Evolutionary conservation across 192 early-diverging fungal species (phyloP).

Genomic region (Podila minutissima): DNA sequence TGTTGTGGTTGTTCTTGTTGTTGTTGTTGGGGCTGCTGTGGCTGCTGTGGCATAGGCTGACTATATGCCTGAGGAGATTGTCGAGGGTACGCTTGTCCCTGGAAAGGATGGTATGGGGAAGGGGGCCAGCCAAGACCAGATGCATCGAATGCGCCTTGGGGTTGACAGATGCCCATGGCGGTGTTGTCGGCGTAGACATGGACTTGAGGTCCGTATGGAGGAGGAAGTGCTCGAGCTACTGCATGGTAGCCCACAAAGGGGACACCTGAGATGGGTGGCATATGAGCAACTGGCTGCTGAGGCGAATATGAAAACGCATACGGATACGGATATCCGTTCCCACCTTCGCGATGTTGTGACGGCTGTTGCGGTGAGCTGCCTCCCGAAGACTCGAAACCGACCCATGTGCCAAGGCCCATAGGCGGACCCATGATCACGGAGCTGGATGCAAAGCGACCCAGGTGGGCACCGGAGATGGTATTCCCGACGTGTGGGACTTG

Average conservation of each 20-base stretch:
- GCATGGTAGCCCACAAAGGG: constrained; percentile 24
- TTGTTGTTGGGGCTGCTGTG: not conserved
- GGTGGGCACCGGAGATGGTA: not conserved
- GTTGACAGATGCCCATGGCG: constrained; percentile 12
- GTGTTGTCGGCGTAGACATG: constrained; percentile 13
- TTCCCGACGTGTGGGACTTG: not conserved
- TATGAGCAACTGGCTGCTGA: constrained; percentile 13
- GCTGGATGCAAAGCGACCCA: not conserved
- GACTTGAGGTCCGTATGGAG: not conserved
- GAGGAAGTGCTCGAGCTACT: constrained; percentile 6
- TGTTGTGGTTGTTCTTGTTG: too few relatives aligned
- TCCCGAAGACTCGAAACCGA: not conserved
- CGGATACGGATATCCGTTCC: constrained; percentile 8
- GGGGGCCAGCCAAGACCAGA: not conserved
- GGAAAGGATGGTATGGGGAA: not conserved
- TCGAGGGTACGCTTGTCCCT: not conserved
- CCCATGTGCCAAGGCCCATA: not conserved
- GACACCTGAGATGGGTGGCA: not conserved
- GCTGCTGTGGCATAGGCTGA: constrained; percentile 1
- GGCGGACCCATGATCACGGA: not conserved
- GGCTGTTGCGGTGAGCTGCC: constrained; percentile 6
- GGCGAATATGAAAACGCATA: constrained; percentile 23
- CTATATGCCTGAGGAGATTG: not conserved
- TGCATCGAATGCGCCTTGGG: not conserved
- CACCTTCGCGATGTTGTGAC: constrained; percentile 6